Conservation (phyloP, 2,329 filamentous ascomycete genomes). For the Ilyonectria mors-panacis region DNA sequence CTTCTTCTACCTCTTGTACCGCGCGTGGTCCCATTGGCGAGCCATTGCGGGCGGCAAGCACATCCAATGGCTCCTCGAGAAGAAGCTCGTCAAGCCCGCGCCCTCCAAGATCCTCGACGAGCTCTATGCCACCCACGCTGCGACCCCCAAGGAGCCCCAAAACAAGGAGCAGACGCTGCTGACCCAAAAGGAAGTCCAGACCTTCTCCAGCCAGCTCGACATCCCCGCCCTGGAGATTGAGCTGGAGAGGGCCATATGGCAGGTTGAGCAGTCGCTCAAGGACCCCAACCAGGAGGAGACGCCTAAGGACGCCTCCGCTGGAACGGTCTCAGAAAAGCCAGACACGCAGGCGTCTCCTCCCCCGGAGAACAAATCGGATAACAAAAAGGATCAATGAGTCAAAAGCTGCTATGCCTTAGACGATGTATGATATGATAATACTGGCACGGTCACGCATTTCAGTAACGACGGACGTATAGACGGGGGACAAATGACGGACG, state of each 20-base stretch:
- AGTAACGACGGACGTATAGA: constrained; percentile 38
- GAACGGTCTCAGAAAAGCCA: constrained; percentile 27
- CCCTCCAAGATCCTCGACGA: constrained; percentile 81
- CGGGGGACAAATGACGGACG: constrained; percentile 32
- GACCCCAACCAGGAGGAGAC: constrained; percentile 50
- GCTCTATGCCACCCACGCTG: constrained; percentile 73
- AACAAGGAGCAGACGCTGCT: constrained; percentile 59
- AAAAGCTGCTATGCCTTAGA: constrained; percentile 29
- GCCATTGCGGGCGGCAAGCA: constrained; percentile 89
- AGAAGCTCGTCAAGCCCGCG: constrained; percentile 76
- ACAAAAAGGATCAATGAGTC: constrained; percentile 44
- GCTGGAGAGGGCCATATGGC: constrained; percentile 82
- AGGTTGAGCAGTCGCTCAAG: constrained; percentile 71
- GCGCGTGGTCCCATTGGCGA: constrained; percentile 93
- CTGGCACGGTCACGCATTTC: constrained; percentile 31
- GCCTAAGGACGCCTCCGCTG: constrained; percentile 32
- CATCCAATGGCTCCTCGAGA: constrained; percentile 83
- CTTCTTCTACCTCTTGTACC: constrained; percentile 95
- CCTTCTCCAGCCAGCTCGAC: constrained; percentile 73
- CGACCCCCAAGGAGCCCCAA: constrained; percentile 36
- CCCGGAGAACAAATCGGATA: constrained; percentile 26
- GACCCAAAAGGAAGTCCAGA: constrained; percentile 67
- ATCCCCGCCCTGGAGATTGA: constrained; percentile 81
- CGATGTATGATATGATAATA: constrained; percentile 47
- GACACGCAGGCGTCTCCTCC: neutral